These are phyloP conservation scores for Didymella glomerata DNA, from an alignment of 2,329 filamentous ascomycete genomes.

Conservation along the genomic window DNA sequence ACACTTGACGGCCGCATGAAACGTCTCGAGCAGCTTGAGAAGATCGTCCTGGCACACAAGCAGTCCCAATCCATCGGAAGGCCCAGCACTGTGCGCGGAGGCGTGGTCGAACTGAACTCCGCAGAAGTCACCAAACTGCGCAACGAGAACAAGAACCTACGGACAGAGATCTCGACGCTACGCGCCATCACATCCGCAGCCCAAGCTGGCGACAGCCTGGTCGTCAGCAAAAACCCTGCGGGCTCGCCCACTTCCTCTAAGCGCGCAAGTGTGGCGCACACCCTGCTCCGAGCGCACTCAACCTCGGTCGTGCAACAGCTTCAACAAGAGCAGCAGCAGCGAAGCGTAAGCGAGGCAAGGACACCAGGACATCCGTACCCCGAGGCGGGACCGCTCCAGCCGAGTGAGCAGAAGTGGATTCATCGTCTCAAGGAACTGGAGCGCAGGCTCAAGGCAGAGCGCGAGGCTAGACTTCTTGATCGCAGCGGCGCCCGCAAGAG, in stretches of 20 bases:
- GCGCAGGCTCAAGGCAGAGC: constrained; percentile 84
- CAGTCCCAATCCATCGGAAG: constrained; percentile 51
- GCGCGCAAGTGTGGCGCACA: constrained; percentile 58
- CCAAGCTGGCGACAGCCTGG: constrained; percentile 33
- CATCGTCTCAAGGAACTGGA: constrained; percentile 87
- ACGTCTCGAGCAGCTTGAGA: constrained; percentile 87
- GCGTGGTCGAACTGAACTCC: constrained; percentile 50
- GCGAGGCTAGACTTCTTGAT: constrained; percentile 85
- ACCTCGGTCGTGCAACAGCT: constrained; percentile 59
- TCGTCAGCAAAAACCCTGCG: constrained; percentile 38
- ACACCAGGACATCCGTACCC: constrained; percentile 45
- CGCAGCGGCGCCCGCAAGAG: constrained; percentile 82
- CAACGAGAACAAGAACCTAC: constrained; percentile 67
- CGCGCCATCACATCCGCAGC: constrained; percentile 51
- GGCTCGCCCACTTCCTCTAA: constrained; percentile 47
- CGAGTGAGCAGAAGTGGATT: constrained; percentile 79
- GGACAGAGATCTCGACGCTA: constrained; percentile 73
- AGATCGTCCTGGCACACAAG: constrained; percentile 64
- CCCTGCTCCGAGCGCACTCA: constrained; percentile 64
- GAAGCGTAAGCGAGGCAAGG: constrained; percentile 9
- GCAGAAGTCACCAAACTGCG: constrained; percentile 68
- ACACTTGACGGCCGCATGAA: constrained; percentile 81
- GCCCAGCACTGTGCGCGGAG: constrained; percentile 51
- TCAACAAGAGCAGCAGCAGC: constrained; percentile 30
- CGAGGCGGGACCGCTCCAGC: constrained; percentile 50